Base-by-base conservation (phyloP, 108 stramenopile genomes). In the Cyclostephanos invisitatus region DNA sequence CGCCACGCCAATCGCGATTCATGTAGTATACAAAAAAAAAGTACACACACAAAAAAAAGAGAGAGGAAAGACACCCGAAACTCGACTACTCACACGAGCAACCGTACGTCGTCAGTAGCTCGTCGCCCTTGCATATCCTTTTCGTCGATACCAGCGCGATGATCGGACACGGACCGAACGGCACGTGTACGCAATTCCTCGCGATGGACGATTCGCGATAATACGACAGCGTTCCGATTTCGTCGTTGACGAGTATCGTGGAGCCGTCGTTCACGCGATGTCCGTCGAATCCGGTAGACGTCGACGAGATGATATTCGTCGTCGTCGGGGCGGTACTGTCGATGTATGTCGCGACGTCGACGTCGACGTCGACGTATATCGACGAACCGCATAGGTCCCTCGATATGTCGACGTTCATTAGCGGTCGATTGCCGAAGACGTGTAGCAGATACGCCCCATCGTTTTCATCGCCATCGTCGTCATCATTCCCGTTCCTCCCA, bases 221-320 rank as follows among this genome's bases (percentile, higher is more conserved):
- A 27, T 85, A 85, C 5, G 59, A 48, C 8, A 70, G 53, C 9
- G 82, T 49, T 28, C 70, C 81, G 21, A 37, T 25, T 49, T 71
- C 78, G 46, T 55, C 72, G 64, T 82, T 80, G 0, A 18, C 38
- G 0, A 20, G 3, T 9, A 85, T 61, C 27, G 51, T 77, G 22
- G 84, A 77, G 11, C 84, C 81, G 51, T 85, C 84, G 60, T 85
- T 85, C 53, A 80, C 77, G 11, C 63, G 29, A 32, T 85, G 84
- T 35, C 69, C 53, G 22, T 70, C 55, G 73, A 77, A 85, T 15
- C 51, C 62, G 20, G 21, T n/a, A n/a, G n/a, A 42, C 12, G 38
- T 37, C 38, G 51, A 53, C 51, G 51, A 5, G 22, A 53, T 24
- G n/a, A n/a, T n/a, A n/a, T n/a, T n/a, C n/a, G n/a, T n/a, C 20